phyloP scores from a whole-genome alignment of 2,329 filamentous ascomycete species.

The Colletotrichum magnum region DNA sequence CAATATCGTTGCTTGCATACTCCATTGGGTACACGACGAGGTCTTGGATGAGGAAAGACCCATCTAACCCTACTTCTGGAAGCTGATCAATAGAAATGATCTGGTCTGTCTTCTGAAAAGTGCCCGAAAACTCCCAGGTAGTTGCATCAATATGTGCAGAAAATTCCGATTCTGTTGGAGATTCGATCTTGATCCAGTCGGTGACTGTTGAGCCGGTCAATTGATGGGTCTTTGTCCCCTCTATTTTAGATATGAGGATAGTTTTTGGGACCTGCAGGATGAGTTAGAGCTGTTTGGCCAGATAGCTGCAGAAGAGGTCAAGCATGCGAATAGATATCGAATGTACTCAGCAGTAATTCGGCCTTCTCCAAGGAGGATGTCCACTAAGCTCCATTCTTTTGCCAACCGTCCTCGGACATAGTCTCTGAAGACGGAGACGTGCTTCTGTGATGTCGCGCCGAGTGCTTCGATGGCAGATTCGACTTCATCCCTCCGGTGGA shows the following conservation, averaged over 20 bases:
- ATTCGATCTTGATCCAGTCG: background rate
- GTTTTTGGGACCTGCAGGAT: background rate
- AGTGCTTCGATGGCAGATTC: background rate
- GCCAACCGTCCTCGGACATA: background rate
- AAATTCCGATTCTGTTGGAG: background rate
- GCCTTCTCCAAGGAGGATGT: background rate
- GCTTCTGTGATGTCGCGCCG: background rate
- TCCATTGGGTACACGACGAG: background rate
- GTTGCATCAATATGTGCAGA: background rate
- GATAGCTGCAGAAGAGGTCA: background rate
- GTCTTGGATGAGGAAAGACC: background rate
- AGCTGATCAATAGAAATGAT: background rate
- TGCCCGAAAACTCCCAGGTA: background rate
- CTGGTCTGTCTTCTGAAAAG: background rate
- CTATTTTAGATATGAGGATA: background rate
- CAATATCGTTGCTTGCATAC: background rate
- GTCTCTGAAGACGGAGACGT: background rate
- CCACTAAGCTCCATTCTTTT: background rate
- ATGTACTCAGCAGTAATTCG: conserved; percentile 5
- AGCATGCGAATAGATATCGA: conserved; percentile 3
- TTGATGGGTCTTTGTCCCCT: background rate
- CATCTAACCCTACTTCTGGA: background rate
- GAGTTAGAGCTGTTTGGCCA: background rate
- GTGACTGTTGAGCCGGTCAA: background rate
- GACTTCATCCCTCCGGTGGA: background rate